Percentiles rank a stretch among this genome's conserved stretches.
Conservation (phyloP, 306 rosid genomes). For the Glycine tomentella region DNA sequence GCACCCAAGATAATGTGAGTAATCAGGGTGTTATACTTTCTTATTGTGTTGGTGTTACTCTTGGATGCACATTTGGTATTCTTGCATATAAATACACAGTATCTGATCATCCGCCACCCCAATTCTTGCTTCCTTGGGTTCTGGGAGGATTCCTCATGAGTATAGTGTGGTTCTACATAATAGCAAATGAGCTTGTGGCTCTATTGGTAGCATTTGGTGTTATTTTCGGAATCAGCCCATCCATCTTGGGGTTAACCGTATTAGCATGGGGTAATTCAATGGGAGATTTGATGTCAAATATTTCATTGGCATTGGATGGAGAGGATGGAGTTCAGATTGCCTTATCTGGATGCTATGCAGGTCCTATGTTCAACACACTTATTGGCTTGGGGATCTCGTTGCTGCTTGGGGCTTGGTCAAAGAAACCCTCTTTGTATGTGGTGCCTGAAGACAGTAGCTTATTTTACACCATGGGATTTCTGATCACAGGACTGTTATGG, state of each 20-base stretch:
- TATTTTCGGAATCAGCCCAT: slow-evolving; percentile 84
- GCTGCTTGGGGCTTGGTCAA: slow-evolving; percentile 74
- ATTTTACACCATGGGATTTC: slow-evolving; percentile 77
- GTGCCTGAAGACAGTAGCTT: slow-evolving; percentile 75
- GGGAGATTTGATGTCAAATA: slow-evolving; percentile 96
- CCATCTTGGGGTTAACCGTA: slow-evolving; percentile 92
- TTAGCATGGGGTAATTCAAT: slow-evolving; percentile 98
- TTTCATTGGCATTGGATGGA: slow-evolving; percentile 83
- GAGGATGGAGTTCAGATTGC: slow-evolving; percentile 95
- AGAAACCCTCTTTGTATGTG: slow-evolving; percentile 60
- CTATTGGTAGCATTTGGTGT: slow-evolving; percentile 83
- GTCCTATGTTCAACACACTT: slow-evolving; percentile 97
- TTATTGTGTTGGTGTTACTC: slow-evolving; percentile 58
- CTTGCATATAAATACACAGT: slow-evolving; percentile 77
- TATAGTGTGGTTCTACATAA: slow-evolving; percentile 94
- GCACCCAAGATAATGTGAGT: slow-evolving; percentile 69
- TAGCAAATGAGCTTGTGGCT: slow-evolving; percentile 94
- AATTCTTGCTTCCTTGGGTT: slow-evolving; percentile 80
- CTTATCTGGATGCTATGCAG: slow-evolving; percentile 95
- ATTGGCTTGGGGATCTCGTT: slow-evolving; percentile 88
- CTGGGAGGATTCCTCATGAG: slow-evolving; percentile 98
- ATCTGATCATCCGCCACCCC: slow-evolving; percentile 70
- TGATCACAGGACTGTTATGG: slow-evolving; percentile 73
- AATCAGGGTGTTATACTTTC: slow-evolving; percentile 55
- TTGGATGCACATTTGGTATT: slow-evolving; percentile 73